Percentiles rank a stretch among this genome's conserved stretches.
Conservation (phyloP, 768 basidiomycete species). For the Boletus vinaceobasis region DNA sequence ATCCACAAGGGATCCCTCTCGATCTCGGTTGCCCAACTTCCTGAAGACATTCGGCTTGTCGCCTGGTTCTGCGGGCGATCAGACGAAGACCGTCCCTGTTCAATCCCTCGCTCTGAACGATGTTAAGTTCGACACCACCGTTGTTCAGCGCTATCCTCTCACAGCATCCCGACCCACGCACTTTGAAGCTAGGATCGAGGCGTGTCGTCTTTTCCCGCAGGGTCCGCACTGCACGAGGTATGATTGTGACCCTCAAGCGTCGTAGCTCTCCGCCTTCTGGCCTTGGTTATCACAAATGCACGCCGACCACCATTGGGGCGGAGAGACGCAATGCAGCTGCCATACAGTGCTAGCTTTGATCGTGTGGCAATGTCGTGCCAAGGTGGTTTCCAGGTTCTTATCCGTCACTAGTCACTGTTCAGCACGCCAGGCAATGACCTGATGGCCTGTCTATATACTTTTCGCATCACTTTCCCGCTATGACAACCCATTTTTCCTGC, state of each 20-base stretch:
- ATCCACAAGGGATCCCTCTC: slow-evolving; percentile 19
- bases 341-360: slow-evolving; percentile 47
- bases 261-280: slow-evolving; percentile 40
- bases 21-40: slow-evolving; percentile 35
- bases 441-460: neutral
- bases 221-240: slow-evolving; percentile 50
- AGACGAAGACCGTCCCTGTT: slow-evolving; percentile 35
- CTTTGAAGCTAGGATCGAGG: slow-evolving; percentile 45
- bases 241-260: slow-evolving; percentile 62
- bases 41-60: slow-evolving; percentile 13
- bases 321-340: slow-evolving; percentile 60
- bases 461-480: neutral
- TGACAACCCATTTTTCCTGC: neutral
- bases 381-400: slow-evolving; percentile 34
- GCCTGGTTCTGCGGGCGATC: slow-evolving; percentile 17
- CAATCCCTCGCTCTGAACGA: slow-evolving; percentile 25
- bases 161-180: slow-evolving; percentile 35
- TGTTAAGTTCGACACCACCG: slow-evolving; percentile 2
- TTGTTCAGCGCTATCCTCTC: slow-evolving; percentile 16
- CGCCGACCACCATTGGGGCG: slow-evolving; percentile 36
- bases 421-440: neutral
- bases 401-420: neutral
- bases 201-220: slow-evolving; percentile 47
- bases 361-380: slow-evolving; percentile 54
- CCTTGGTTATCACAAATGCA: slow-evolving; percentile 12